A percentile compares a stretch with the other conserved stretches of the same genome.
These are phyloP conservation scores for Claviceps spartinae DNA, from an alignment of 2,329 filamentous ascomycete species.

Conservation along the genomic window DNA sequence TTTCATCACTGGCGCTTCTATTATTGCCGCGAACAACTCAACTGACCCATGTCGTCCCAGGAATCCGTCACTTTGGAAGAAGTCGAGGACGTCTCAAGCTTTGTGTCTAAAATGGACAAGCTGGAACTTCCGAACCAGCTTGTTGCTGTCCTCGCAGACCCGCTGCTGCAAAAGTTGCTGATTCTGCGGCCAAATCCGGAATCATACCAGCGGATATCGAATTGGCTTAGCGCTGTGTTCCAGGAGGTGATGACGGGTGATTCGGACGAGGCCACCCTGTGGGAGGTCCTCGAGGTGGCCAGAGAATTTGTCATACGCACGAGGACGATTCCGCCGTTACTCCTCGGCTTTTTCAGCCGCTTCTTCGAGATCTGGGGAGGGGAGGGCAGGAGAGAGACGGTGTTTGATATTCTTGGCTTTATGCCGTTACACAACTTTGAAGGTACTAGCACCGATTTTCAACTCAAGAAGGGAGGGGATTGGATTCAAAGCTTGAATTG, in stretches of 20 bases:
- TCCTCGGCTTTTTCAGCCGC: conserved; percentile 34
- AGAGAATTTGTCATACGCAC: conserved; percentile 40
- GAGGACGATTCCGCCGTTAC: conserved; percentile 37
- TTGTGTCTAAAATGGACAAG: conserved; percentile 61
- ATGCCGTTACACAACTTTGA: conserved; percentile 41
- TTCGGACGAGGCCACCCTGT: conserved; percentile 31
- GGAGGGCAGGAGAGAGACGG: conserved; percentile 31
- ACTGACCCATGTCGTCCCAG: conserved; percentile 17
- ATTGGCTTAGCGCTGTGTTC: conserved; percentile 45
- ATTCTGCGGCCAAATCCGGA: conserved; percentile 45
- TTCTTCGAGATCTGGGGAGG: conserved; percentile 53
- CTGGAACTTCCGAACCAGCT: conserved; percentile 75
- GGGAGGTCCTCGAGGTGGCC: conserved; percentile 42
- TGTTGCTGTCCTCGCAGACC: conserved; percentile 61
- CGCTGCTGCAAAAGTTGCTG: conserved; percentile 64
- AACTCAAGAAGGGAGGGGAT: neutral
- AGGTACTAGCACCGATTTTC: conserved; percentile 24
- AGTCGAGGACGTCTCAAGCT: conserved; percentile 54
- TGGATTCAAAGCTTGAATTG: no score
- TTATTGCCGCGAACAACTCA: neutral
- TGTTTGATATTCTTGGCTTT: conserved; percentile 46
- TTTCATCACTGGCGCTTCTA: neutral
- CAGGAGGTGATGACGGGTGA: conserved; percentile 41
- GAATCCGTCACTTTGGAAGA: conserved; percentile 60
- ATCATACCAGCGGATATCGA: conserved; percentile 37